These are phyloP conservation scores for Pneumocystis canis DNA, from an alignment of 1,139 yeast species.

Conservation along the genomic window DNA sequence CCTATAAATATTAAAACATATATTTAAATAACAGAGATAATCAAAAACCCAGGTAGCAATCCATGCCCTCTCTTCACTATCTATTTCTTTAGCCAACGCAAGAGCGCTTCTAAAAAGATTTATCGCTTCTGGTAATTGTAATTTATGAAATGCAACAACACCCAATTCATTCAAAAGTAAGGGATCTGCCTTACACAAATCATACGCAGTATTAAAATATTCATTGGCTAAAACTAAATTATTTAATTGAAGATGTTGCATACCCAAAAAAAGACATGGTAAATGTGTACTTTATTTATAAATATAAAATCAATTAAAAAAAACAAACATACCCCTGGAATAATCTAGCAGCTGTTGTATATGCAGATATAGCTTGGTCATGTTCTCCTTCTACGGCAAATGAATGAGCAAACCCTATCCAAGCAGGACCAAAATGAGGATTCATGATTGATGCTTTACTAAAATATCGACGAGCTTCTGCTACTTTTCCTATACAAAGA, in stretches of 20 bases:
- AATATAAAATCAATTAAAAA: neutral
- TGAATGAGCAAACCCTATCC: conserved; percentile 98
- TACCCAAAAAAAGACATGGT: conserved; percentile 81
- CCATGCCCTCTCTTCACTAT: conserved; percentile 75
- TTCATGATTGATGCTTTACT: conserved; percentile 78
- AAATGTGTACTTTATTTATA: conserved; percentile 40
- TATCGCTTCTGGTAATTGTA: conserved; percentile 56
- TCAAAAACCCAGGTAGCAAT: conserved; percentile 53
- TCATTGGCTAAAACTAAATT: conserved; percentile 75
- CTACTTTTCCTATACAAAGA: conserved; percentile 52
- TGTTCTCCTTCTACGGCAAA: conserved; percentile 97
- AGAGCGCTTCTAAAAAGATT: conserved; percentile 57
- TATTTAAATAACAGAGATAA: neutral
- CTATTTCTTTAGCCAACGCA: conserved; percentile 50
- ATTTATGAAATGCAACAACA: conserved; percentile 68
- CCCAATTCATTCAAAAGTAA: conserved; percentile 81
- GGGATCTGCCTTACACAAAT: conserved; percentile 75
- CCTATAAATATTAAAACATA: neutral
- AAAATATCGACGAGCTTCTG: conserved; percentile 77
- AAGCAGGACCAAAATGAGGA: conserved; percentile 87
- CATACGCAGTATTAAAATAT: conserved; percentile 60
- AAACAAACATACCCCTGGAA: conserved; percentile 52
- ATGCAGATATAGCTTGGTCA: conserved; percentile 95
- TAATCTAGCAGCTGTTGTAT: conserved; percentile 84
- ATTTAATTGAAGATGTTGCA: conserved; percentile 86